phyloP scores from a whole-genome alignment of 345 rosid species.

The Eucalyptus erythrocorys region DNA sequence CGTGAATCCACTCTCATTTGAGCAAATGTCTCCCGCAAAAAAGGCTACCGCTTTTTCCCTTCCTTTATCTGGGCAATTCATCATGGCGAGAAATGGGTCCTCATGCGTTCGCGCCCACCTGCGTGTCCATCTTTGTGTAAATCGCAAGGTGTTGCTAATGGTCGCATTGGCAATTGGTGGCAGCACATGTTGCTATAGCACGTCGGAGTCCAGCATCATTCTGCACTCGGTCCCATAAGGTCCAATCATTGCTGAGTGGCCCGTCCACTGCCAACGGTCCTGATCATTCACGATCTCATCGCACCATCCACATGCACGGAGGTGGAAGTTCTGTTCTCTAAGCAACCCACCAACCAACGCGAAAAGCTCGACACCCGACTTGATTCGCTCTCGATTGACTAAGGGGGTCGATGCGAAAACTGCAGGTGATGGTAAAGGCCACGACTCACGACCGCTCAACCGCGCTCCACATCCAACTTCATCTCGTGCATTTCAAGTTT shows the following conservation, averaged over 20 bases:
- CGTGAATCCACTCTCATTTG: background rate
- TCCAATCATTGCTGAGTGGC: background rate
- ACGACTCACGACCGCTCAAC: background rate
- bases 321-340: background rate
- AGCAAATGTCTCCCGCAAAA: background rate
- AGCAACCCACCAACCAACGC: background rate
- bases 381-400: background rate
- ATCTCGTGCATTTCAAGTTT: background rate
- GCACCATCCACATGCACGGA: background rate
- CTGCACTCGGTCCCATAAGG: background rate
- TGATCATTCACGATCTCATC: background rate
- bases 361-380: background rate
- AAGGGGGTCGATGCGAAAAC: background rate
- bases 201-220: background rate
- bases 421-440: background rate
- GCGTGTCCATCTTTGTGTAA: background rate
- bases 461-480: background rate
- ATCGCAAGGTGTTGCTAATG: background rate
- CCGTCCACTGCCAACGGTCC: background rate
- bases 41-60: background rate
- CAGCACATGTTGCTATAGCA: background rate
- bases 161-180: background rate
- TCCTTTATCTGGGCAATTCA: background rate
- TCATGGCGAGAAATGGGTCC: background rate
- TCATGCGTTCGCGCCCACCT: background rate